A percentile compares a stretch with the other conserved stretches of the same genome.
phyloP scores from a whole-genome alignment of 1,284 basidiomycete species.

The Hymenochaete sp. region DNA sequence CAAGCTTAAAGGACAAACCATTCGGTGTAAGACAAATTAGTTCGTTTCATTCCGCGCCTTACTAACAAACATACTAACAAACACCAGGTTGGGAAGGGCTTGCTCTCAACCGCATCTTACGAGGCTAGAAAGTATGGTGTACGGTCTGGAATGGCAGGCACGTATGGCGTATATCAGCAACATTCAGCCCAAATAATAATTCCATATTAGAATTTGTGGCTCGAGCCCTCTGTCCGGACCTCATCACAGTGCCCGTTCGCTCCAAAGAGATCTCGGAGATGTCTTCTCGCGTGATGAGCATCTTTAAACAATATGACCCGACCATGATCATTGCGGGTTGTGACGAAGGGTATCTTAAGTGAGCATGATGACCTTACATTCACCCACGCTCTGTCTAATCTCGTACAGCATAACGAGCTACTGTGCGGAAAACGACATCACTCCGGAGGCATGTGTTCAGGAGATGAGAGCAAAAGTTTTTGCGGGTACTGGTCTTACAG shows the following conservation, averaged over 20 bases:
- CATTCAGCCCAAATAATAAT: not conserved
- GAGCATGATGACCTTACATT: conserved; percentile 22
- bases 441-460: conserved; percentile 66
- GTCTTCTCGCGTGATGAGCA: conserved; percentile 25
- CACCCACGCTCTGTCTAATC: conserved; percentile 4
- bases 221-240: conserved; percentile 49
- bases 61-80: not conserved
- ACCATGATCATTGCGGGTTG: conserved; percentile 40
- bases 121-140: conserved; percentile 43
- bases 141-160: conserved; percentile 38
- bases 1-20: conserved; percentile 71
- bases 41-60: not conserved
- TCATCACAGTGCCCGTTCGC: conserved; percentile 36
- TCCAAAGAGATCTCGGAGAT: conserved; percentile 35
- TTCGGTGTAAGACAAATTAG: conserved; percentile 58
- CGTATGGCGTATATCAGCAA: not conserved
- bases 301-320: conserved; percentile 36
- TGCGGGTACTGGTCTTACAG: conserved; percentile 76
- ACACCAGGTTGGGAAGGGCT: conserved; percentile 25
- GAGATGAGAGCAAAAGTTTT: conserved; percentile 68
- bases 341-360: conserved; percentile 60
- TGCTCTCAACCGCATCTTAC: conserved; percentile 43
- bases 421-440: conserved; percentile 56
- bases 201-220: conserved; percentile 35
- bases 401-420: conserved; percentile 63